Percentiles rank a stretch among this genome's conserved stretches.
These are phyloP conservation scores for Calonectria hongkongensis DNA, from an alignment of 2,329 filamentous ascomycete genomes.

Conservation along the genomic window DNA sequence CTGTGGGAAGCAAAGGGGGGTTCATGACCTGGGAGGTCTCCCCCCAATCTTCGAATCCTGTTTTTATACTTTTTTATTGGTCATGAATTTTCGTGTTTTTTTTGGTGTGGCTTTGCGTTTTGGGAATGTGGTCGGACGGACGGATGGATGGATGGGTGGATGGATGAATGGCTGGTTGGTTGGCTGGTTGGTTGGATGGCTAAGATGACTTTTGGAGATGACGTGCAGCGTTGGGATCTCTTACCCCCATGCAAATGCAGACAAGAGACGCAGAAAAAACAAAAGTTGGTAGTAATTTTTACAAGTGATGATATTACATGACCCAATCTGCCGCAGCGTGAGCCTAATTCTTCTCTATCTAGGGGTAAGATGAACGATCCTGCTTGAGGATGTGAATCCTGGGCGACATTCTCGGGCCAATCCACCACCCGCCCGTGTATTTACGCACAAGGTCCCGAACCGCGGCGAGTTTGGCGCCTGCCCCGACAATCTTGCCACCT, in stretches of 20 bases:
- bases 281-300: constrained; percentile 30
- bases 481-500: constrained; percentile 64
- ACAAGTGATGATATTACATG: constrained; percentile 29
- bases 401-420: constrained; percentile 77
- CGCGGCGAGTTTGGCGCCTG: constrained; percentile 63
- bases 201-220: constrained; percentile 21
- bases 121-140: constrained; percentile 19
- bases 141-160: constrained; percentile 13
- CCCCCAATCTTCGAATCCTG: constrained; percentile 29
- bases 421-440: constrained; percentile 77
- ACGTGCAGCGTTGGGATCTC: constrained; percentile 12
- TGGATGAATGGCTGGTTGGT: constrained; percentile 23
- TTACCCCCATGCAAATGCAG: constrained; percentile 32
- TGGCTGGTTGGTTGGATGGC: constrained; percentile 25
- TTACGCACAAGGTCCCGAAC: constrained; percentile 65
- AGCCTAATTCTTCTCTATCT: constrained; percentile 23
- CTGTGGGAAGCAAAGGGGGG: constrained; percentile 44
- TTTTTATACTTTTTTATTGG: constrained; percentile 31
- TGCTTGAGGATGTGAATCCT: constrained; percentile 70
- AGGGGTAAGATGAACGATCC: constrained; percentile 49
- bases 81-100: constrained; percentile 10
- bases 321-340: background rate
- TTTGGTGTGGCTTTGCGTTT: constrained; percentile 37
- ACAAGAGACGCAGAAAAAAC: constrained; percentile 41
- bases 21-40: constrained; percentile 38